These are phyloP conservation scores for Flagelloscypha sp. DNA, from an alignment of 768 basidiomycete species.

Conservation along the genomic window DNA sequence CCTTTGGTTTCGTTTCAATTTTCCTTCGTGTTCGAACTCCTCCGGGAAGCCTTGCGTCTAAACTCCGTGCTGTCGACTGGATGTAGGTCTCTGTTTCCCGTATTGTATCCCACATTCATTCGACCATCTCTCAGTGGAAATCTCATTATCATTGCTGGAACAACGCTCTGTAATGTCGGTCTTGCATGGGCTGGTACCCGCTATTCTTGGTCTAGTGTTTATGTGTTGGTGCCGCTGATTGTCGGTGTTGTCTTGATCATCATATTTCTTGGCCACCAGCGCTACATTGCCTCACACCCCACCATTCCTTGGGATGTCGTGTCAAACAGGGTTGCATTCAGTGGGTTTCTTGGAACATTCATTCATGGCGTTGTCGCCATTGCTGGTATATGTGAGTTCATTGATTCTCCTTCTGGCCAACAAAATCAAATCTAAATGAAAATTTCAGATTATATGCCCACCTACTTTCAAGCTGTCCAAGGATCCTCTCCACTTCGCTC, in stretches of 20 bases:
- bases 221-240: conserved; percentile 33
- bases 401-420: no score
- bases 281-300: conserved; percentile 12
- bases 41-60: conserved; percentile 21
- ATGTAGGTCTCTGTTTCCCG: conserved; percentile 20
- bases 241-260: conserved; percentile 31
- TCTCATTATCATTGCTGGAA: conserved; percentile 27
- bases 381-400: conserved; percentile 14
- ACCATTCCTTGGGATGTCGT: conserved; percentile 23
- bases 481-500: conserved; percentile 24
- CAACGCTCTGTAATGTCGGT: conserved; percentile 27
- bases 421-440: no score
- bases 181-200: conserved; percentile 41
- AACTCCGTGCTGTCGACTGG: conserved; percentile 34
- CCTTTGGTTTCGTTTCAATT: conserved; percentile 18
- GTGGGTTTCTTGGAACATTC: conserved; percentile 29
- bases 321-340: conserved; percentile 28
- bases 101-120: background rate
- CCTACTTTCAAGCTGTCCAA: conserved; percentile 37
- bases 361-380: conserved; percentile 19
- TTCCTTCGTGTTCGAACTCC: conserved; percentile 27
- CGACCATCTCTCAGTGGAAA: conserved; percentile 27
- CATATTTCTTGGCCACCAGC: conserved; percentile 29
- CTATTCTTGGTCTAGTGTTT: conserved; percentile 32
- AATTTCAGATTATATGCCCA: conserved; percentile 35